These are phyloP conservation scores for Agapanthus africanus DNA, from an alignment of 106 monocot species.

Conservation along the genomic window DNA sequence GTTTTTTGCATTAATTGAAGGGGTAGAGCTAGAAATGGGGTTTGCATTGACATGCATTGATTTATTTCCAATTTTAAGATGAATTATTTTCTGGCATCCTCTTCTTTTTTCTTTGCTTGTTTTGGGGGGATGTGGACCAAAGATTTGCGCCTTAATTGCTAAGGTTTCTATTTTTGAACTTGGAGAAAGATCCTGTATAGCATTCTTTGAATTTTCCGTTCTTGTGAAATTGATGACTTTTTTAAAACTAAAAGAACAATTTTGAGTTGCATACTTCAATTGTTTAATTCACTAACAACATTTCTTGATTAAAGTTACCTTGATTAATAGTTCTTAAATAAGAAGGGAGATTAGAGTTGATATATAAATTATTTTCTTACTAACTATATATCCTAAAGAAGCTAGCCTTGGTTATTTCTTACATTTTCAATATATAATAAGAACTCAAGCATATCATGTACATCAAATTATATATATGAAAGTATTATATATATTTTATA, in stretches of 20 bases:
- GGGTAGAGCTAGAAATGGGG: constrained; percentile 14
- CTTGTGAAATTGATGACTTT: background rate
- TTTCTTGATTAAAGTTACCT: background rate
- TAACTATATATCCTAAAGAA: background rate
- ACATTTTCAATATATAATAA: no score
- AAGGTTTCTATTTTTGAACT: background rate
- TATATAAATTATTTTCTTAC: background rate
- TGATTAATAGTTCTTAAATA: no score
- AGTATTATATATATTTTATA: no score
- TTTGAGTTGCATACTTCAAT: background rate
- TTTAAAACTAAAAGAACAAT: background rate
- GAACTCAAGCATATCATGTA: no score
- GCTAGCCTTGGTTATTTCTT: no score
- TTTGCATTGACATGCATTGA: constrained; percentile 3
- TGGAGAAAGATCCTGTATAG: background rate
- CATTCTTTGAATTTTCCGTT: background rate
- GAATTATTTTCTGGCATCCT: constrained; percentile 3
- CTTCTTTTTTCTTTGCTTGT: background rate
- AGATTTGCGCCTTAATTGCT: background rate
- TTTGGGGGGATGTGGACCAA: background rate
- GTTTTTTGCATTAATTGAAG: constrained; percentile 16
- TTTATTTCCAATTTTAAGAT: background rate
- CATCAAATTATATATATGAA: no score
- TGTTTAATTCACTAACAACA: background rate
- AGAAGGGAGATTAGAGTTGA: background rate